These are phyloP conservation scores for Deakozyma indianensis DNA, from an alignment of 805 yeast species.

Conservation along the genomic window DNA sequence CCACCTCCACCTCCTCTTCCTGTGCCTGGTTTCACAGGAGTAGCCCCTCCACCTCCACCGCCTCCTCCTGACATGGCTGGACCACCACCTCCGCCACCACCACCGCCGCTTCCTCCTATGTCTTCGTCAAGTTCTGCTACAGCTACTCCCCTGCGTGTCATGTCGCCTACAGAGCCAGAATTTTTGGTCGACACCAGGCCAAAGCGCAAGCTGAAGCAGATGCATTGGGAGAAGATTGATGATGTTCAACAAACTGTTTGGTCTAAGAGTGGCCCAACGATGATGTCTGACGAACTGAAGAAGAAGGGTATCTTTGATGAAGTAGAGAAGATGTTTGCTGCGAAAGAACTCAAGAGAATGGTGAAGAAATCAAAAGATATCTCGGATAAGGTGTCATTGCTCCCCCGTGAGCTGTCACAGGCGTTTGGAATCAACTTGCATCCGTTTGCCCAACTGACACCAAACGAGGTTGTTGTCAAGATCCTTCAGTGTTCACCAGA, in stretches of 20 bases:
- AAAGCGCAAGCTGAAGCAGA: conserved; percentile 68
- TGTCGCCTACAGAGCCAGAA: background rate
- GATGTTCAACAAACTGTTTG: conserved; percentile 76
- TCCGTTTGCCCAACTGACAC: conserved; percentile 47
- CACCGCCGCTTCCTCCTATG: conserved; percentile 24
- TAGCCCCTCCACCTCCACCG: conserved; percentile 5
- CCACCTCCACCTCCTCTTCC: conserved; percentile 17
- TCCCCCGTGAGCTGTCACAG: conserved; percentile 79
- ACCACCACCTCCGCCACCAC: conserved; percentile 21
- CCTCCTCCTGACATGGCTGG: conserved; percentile 26
- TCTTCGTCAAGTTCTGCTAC: conserved; percentile 13
- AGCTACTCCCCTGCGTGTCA: conserved; percentile 10
- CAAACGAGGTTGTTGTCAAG: conserved; percentile 51
- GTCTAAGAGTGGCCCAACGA: conserved; percentile 45
- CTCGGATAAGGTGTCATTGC: conserved; percentile 45
- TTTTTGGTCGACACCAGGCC: conserved; percentile 38
- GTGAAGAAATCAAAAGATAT: conserved; percentile 30
- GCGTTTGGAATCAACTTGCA: conserved; percentile 92
- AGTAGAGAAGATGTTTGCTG: conserved; percentile 77
- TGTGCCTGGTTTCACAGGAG: conserved; percentile 1
- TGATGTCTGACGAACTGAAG: conserved; percentile 45
- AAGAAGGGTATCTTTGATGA: conserved; percentile 72
- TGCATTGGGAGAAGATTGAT: conserved; percentile 94
- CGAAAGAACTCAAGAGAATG: conserved; percentile 48
- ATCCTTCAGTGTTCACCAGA: conserved; percentile 65